Conservation (phyloP, 129 eudicot species). For the Solidago caesia region DNA sequence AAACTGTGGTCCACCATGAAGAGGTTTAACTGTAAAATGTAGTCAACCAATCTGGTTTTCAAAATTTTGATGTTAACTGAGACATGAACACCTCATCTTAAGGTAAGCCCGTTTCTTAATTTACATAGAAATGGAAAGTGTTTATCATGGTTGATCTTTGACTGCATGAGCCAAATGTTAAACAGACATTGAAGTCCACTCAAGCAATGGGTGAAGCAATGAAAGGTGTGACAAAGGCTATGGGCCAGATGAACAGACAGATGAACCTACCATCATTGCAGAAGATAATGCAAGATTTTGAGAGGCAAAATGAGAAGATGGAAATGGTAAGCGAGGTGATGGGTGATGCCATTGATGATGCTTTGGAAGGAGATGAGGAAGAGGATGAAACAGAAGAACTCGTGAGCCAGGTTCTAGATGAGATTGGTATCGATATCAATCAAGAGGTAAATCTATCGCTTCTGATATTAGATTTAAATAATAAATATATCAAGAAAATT, state of each 20-base stretch:
- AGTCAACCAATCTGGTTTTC: too few relatives aligned
- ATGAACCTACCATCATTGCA: conserved; percentile 93
- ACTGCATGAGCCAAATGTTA: conserved; percentile 11
- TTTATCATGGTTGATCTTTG: conserved; percentile 16
- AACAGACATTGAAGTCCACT: conserved; percentile 88
- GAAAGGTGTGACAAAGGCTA: conserved; percentile 99
- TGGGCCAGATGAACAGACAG: conserved; percentile 97
- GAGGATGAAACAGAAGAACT: conserved; percentile 95
- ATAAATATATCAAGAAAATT: too few relatives aligned
- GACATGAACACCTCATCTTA: too few relatives aligned
- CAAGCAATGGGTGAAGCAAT: conserved; percentile 99
- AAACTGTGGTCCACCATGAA: too few relatives aligned
- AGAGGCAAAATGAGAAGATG: conserved; percentile 96
- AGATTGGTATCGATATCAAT: conserved; percentile 89
- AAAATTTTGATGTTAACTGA: too few relatives aligned
- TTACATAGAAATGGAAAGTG: background rate
- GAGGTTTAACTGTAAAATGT: too few relatives aligned
- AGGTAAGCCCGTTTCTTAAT: background rate
- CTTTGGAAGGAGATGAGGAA: conserved; percentile 96
- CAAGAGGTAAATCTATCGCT: conserved; percentile 53
- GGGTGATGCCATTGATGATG: conserved; percentile 99
- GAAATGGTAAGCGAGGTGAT: conserved; percentile 85
- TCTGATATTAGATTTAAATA: background rate
- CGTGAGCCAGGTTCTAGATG: conserved; percentile 90
- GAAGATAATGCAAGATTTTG: conserved; percentile 95